phyloP scores from a whole-genome alignment of 2,329 filamentous ascomycete species.

The Fusarium sp. region DNA sequence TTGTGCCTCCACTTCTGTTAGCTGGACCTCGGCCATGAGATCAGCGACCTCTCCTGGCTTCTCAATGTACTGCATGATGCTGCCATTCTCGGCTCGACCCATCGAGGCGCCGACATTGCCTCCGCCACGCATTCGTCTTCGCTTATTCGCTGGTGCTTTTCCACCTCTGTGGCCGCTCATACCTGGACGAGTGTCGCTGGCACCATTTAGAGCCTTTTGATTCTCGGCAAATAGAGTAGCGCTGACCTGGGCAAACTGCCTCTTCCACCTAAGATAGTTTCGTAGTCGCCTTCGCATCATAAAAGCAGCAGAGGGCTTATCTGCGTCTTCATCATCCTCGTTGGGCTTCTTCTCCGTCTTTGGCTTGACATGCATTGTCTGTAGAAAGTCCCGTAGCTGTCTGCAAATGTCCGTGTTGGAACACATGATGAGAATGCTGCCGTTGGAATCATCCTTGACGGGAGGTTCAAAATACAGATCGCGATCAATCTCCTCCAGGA shows the following conservation, averaged over 20 bases:
- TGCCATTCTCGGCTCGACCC: constrained; percentile 76
- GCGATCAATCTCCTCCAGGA: constrained; percentile 91
- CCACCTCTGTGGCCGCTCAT: constrained; percentile 64
- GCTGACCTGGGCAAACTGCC: constrained; percentile 87
- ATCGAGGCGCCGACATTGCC: constrained; percentile 67
- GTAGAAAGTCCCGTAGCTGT: constrained; percentile 90
- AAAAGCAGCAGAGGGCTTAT: constrained; percentile 78
- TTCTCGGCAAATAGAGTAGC: constrained; percentile 82
- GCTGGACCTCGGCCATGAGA: constrained; percentile 83
- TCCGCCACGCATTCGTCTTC: constrained; percentile 85
- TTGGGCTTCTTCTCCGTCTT: constrained; percentile 58
- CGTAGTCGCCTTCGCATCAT: constrained; percentile 92
- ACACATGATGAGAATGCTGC: constrained; percentile 96
- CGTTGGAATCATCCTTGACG: constrained; percentile 84
- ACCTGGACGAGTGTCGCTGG: constrained; percentile 65
- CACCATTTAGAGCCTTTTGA: constrained; percentile 77
- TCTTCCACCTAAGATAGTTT: constrained; percentile 91
- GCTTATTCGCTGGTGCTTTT: constrained; percentile 80
- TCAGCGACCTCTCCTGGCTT: constrained; percentile 83
- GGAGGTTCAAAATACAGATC: constrained; percentile 87
- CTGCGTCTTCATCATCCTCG: constrained; percentile 58
- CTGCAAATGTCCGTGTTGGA: constrained; percentile 85
- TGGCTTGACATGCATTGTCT: constrained; percentile 84
- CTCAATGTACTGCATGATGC: constrained; percentile 82
- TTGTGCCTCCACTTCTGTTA: constrained; percentile 79